Base-by-base conservation (phyloP, 2,329 filamentous ascomycete species). In the Colletotrichum falcatum region DNA sequence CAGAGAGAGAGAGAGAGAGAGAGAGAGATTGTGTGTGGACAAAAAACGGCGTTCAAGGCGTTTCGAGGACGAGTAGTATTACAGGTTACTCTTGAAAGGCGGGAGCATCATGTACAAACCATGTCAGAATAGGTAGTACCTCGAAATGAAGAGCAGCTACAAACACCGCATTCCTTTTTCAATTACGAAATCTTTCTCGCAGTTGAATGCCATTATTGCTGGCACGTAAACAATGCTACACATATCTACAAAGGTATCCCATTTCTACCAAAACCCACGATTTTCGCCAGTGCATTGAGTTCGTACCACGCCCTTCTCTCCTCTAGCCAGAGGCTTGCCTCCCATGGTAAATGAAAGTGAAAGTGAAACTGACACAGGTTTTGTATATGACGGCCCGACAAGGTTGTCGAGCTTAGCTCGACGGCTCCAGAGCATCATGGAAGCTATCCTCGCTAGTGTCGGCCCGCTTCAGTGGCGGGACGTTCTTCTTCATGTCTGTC, bases 401-500 rank as follows among this genome's bases (percentile, higher is more conserved):
- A 11, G 20, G 8, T 42, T 16, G 39, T 46, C 44, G 61, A 60
- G 39, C 42, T 76, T 70, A 61, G 8, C 18, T 61, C 20, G 59
- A 80, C 9, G 44, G n/a, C 61, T 76, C 77, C 42, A 78, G 73
- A 12, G 81, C 81, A 61, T 84, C 82, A 61, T 82, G 80, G 72
- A 84, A 84, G 18, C 77, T 76, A 54, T 83, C 79, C 39, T 78
- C 78, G 30, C 75, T 75, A 3, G 79, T 81, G 62, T 82, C 79
- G 1, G 78, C 72, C 59, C 78, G 76, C 75, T 79, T 80, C 58
- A 80, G 65, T 14, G 66, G 66, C 7, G 74, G 71, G 7, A 74
- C 66, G 55, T 42, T 62, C 55, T 84, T 85, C 77, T 85, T 85
- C 76, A 90, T 53, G 67, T 90, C 88, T 14, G 83, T 75, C 20